These are phyloP conservation scores for Fusarium sp. DNA, from an alignment of 2,329 filamentous ascomycete genomes.

Conservation along the genomic window DNA sequence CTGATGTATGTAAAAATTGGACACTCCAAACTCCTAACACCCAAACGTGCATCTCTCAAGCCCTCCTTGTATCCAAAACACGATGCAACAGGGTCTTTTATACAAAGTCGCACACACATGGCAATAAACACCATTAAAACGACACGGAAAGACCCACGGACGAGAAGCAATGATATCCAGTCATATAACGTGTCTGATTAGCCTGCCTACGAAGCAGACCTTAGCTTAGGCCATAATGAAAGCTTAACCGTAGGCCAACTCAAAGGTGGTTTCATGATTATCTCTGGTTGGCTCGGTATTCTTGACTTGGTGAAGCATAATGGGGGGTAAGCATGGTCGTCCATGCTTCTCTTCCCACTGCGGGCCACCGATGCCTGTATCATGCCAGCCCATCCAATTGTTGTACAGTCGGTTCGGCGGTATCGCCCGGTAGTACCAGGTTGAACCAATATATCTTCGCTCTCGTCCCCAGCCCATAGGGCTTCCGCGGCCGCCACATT, in stretches of 20 bases:
- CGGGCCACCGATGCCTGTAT: slow-evolving; percentile 64
- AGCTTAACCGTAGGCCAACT: slow-evolving; percentile 53
- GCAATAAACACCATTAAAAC: slow-evolving; percentile 6
- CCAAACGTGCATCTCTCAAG: slow-evolving; percentile 41
- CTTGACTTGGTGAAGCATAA: slow-evolving; percentile 71
- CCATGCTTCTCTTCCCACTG: slow-evolving; percentile 68
- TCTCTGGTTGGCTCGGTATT: slow-evolving; percentile 64
- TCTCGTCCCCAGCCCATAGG: slow-evolving; percentile 71
- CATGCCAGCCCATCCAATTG: slow-evolving; percentile 72
- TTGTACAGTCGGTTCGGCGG: slow-evolving; percentile 70
- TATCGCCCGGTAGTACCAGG: slow-evolving; percentile 71
- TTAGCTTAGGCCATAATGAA: neutral
- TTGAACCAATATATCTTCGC: slow-evolving; percentile 66
- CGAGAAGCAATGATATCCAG: slow-evolving; percentile 16
- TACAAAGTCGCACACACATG: slow-evolving; percentile 36
- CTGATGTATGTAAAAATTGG: slow-evolving; percentile 14
- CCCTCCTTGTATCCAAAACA: slow-evolving; percentile 26
- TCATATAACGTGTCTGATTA: slow-evolving; percentile 4
- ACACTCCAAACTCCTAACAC: slow-evolving; percentile 36
- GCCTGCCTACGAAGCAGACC: neutral
- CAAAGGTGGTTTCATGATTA: slow-evolving; percentile 55
- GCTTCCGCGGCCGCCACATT: slow-evolving; percentile 65
- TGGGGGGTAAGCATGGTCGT: slow-evolving; percentile 67
- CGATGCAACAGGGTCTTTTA: slow-evolving; percentile 31
- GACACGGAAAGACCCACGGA: slow-evolving; percentile 7